Evolutionary conservation across 2,329 filamentous ascomycete genomes (phyloP).

Genomic region (Fusarium sororula): DNA sequence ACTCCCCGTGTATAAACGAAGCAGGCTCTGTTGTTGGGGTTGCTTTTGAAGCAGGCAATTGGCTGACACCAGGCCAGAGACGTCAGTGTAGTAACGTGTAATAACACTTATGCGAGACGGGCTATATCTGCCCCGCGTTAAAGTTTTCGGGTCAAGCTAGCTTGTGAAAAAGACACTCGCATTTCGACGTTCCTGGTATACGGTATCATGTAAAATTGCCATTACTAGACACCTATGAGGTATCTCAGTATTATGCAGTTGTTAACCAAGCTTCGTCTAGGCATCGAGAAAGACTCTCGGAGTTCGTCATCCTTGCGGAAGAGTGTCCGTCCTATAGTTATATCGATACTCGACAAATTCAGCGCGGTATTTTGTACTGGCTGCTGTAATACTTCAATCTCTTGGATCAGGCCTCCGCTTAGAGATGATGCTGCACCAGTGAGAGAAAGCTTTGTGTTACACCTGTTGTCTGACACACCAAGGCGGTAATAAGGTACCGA

Average conservation of each 20-base stretch:
- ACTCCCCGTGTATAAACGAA: background rate
- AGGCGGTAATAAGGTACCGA: background rate
- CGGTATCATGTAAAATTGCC: background rate
- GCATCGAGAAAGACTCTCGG: background rate
- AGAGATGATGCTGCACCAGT: background rate
- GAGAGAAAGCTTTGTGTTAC: background rate
- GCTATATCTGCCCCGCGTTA: background rate
- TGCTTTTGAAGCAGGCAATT: background rate
- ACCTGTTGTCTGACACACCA: background rate
- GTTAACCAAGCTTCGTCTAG: background rate
- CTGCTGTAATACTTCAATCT: background rate
- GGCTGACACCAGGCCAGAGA: background rate
- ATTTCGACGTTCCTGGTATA: background rate
- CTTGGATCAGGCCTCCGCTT: background rate
- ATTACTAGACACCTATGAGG: background rate
- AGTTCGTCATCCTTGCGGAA: background rate
- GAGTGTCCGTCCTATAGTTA: background rate
- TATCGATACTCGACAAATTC: background rate
- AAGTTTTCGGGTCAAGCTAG: background rate
- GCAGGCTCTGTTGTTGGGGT: background rate
- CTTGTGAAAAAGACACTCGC: background rate
- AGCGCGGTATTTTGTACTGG: background rate
- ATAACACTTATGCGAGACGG: background rate
- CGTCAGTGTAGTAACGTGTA: background rate
- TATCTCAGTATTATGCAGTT: background rate